These are phyloP conservation scores for Nemania abortiva DNA, from an alignment of 2,329 filamentous ascomycete species.

Conservation along the genomic window DNA sequence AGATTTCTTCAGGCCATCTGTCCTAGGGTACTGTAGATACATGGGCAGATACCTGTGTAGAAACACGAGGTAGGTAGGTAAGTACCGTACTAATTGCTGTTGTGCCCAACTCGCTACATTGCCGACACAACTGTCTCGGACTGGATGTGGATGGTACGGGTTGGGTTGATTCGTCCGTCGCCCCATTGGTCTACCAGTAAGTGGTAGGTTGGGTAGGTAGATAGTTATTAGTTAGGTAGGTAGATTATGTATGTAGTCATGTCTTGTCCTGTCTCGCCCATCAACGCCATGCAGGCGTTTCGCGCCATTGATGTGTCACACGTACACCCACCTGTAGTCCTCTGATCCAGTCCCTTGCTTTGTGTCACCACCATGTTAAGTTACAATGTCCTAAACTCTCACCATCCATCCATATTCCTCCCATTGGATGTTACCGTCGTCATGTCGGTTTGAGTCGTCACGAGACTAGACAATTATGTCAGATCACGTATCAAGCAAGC, in stretches of 20 bases:
- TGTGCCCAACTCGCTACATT: not conserved
- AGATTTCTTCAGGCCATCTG: not conserved
- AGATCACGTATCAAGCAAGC: conserved; percentile 9
- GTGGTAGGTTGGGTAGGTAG: not conserved
- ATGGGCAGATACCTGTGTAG: not conserved
- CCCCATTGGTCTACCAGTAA: not conserved
- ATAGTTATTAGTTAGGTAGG: no score
- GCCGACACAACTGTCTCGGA: not conserved
- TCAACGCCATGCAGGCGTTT: conserved; percentile 9
- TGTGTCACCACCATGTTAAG: conserved; percentile 22
- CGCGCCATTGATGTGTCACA: conserved; percentile 17
- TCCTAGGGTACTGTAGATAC: no score
- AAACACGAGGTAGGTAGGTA: no score
- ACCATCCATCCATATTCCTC: conserved; percentile 16
- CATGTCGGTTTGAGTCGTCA: conserved; percentile 12
- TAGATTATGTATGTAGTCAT: not conserved
- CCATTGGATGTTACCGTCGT: not conserved
- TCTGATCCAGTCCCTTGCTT: conserved; percentile 27
- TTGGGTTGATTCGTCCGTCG: not conserved
- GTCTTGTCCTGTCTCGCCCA: not conserved
- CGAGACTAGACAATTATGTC: conserved; percentile 22
- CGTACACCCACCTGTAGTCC: conserved; percentile 15
- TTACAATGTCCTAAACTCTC: conserved; percentile 19
- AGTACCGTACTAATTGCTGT: not conserved
- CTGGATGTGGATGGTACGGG: not conserved